Evolutionary conservation across 140 eudicot genomes (phyloP).

Genomic region (Senecio squalidus): DNA sequence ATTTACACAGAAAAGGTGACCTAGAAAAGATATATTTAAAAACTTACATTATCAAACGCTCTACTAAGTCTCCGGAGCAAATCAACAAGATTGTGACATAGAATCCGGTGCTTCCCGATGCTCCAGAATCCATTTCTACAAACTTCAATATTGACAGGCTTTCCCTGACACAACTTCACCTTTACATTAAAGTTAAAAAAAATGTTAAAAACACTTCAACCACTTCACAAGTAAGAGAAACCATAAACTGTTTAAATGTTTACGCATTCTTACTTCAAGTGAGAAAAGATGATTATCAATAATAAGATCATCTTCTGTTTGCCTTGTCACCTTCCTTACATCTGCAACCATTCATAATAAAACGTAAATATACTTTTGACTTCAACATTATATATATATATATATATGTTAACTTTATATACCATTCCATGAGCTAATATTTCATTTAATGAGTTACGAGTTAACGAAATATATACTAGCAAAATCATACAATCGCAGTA

Average conservation of each 20-base stretch:
- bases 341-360: slow-evolving; percentile 35
- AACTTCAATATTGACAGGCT: slow-evolving; percentile 70
- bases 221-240: background rate
- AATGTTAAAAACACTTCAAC: slow-evolving; percentile 8
- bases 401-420: no score
- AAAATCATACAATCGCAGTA: slow-evolving; percentile 1
- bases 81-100: slow-evolving; percentile 93
- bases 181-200: slow-evolving; percentile 18
- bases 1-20: background rate
- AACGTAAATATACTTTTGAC: background rate
- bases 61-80: slow-evolving; percentile 82
- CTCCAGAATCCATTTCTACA: slow-evolving; percentile 75
- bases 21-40: slow-evolving; percentile 6
- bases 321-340: slow-evolving; percentile 58
- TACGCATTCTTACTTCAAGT: slow-evolving; percentile 81
- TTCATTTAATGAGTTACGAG: no score
- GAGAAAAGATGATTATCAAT: slow-evolving; percentile 65
- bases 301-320: slow-evolving; percentile 43
- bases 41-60: slow-evolving; percentile 85
- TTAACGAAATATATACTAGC: background rate
- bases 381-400: background rate
- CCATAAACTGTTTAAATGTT: background rate
- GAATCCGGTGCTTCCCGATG: slow-evolving; percentile 70
- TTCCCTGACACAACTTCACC: slow-evolving; percentile 96
- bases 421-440: no score